Percentiles rank a stretch among this genome's conserved stretches.
Evolutionary conservation across 1,284 basidiomycete genomes (phyloP).

Genomic region (Cronartium quercuum): DNA sequence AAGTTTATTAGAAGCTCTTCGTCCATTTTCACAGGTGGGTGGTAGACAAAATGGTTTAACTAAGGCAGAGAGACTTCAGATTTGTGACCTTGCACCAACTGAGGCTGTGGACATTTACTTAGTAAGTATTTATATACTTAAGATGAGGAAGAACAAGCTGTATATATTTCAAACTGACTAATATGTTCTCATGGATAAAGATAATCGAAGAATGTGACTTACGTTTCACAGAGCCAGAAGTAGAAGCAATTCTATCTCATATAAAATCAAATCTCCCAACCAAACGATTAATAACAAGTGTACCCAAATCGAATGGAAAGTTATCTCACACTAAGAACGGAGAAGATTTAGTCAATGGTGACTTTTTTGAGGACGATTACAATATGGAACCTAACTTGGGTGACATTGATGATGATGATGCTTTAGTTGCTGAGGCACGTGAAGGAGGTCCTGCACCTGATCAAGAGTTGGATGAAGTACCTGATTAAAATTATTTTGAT

Average conservation of each 20-base stretch:
- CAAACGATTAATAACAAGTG: not conserved
- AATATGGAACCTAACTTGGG: constrained; percentile 16
- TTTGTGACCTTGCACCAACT: constrained; percentile 35
- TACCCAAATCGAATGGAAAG: not conserved
- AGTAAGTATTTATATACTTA: not conserved
- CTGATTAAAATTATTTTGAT: too few relatives aligned
- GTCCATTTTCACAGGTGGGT: constrained; percentile 22
- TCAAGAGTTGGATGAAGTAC: constrained; percentile 36
- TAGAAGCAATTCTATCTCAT: constrained; percentile 21
- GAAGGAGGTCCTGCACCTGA: constrained; percentile 24
- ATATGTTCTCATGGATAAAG: not conserved
- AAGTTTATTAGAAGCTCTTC: constrained; percentile 1
- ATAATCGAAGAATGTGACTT: constrained; percentile 38
- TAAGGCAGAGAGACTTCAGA: constrained; percentile 33
- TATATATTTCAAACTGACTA: not conserved
- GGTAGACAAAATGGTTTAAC: constrained; percentile 27
- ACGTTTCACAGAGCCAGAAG: constrained; percentile 28
- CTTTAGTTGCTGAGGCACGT: constrained; percentile 19
- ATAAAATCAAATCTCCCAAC: constrained; percentile 7
- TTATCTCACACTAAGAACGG: not conserved
- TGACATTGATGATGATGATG: constrained; percentile 37
- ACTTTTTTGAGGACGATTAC: not conserved
- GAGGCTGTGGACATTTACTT: constrained; percentile 31
- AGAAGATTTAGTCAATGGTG: constrained; percentile 4
- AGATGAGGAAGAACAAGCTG: not conserved